phyloP scores from a whole-genome alignment of 495 filamentous ascomycete species.

The Chaetomium cochliodes region DNA sequence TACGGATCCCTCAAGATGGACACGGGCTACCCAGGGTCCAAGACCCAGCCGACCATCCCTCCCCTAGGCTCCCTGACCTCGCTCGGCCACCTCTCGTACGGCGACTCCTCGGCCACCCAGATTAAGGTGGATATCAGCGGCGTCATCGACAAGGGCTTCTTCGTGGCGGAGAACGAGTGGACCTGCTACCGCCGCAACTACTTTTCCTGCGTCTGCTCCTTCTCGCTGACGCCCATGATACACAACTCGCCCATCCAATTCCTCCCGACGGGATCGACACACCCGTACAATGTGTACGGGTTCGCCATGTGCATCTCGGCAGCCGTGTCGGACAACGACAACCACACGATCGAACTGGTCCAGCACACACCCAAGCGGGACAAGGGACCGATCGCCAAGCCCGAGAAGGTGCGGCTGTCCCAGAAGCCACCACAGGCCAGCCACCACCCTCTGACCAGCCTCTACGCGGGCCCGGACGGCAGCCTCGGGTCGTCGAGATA shows the following conservation, averaged over 20 bases:
- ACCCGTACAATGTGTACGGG: slow-evolving; percentile 54
- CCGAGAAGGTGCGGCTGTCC: slow-evolving; percentile 66
- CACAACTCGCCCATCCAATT: slow-evolving; percentile 44
- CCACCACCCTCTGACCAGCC: slow-evolving; percentile 41
- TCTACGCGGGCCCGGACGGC: slow-evolving; percentile 37
- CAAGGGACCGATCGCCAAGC: slow-evolving; percentile 79
- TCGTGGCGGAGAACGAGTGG: slow-evolving; percentile 82
- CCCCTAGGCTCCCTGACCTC: slow-evolving; percentile 59
- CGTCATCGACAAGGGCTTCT: slow-evolving; percentile 91
- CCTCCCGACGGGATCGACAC: slow-evolving; percentile 36
- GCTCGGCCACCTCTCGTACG: slow-evolving; percentile 58
- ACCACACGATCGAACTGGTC: slow-evolving; percentile 80
- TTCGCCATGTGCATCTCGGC: slow-evolving; percentile 89
- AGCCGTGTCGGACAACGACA: slow-evolving; percentile 73
- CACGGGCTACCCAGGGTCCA: slow-evolving; percentile 38
- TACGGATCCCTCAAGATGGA: slow-evolving; percentile 52
- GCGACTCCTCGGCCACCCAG: slow-evolving; percentile 50
- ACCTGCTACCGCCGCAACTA: slow-evolving; percentile 96
- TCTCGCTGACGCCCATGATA: slow-evolving; percentile 58
- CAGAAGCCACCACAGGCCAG: slow-evolving; percentile 60
- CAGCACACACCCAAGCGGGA: slow-evolving; percentile 96
- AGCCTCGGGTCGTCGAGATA: slow-evolving; percentile 44
- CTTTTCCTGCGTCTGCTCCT: slow-evolving; percentile 84
- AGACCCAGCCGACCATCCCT: slow-evolving; percentile 50
- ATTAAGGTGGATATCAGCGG: slow-evolving; percentile 77